Percentiles rank a stretch among this genome's conserved stretches.
Conservation (phyloP, 1,139 yeast genomes). For the Magnusiomyces fungicola region DNA sequence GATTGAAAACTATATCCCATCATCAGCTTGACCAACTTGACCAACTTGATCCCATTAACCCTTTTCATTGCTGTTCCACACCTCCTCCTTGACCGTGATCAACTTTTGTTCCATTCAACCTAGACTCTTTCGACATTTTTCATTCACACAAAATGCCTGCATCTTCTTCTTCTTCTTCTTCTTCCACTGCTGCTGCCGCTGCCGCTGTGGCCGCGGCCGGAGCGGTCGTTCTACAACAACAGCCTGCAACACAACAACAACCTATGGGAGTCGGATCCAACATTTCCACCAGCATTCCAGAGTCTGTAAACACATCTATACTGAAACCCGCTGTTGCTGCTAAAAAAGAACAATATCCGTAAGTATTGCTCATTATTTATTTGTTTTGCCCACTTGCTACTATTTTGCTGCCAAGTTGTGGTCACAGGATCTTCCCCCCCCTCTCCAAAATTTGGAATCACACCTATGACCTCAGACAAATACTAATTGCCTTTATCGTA, state of each 20-base stretch:
- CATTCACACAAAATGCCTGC: neutral
- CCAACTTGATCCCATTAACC: too few species aligned
- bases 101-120: too few species aligned
- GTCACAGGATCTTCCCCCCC: neutral
- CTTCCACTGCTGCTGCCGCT: neutral
- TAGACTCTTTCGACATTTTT: too few species aligned
- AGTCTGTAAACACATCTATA: too few species aligned
- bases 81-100: too few species aligned
- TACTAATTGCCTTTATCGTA: slow-evolving; percentile 9
- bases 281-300: too few species aligned
- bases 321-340: neutral
- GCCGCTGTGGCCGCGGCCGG: slow-evolving; percentile 4
- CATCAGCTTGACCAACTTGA: too few species aligned
- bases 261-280: too few species aligned
- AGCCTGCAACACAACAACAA: neutral
- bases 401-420: neutral
- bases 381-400: neutral
- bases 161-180: slow-evolving; percentile 2
- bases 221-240: neutral
- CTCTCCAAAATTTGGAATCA: neutral
- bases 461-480: neutral
- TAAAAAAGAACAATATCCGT: slow-evolving; percentile 17
- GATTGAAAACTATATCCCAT: too few species aligned
- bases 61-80: too few species aligned
- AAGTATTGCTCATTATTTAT: slow-evolving; percentile 5